Evolutionary conservation across 148 eudicot species (phyloP).

Genomic region (Arctostaphylos glauca): DNA sequence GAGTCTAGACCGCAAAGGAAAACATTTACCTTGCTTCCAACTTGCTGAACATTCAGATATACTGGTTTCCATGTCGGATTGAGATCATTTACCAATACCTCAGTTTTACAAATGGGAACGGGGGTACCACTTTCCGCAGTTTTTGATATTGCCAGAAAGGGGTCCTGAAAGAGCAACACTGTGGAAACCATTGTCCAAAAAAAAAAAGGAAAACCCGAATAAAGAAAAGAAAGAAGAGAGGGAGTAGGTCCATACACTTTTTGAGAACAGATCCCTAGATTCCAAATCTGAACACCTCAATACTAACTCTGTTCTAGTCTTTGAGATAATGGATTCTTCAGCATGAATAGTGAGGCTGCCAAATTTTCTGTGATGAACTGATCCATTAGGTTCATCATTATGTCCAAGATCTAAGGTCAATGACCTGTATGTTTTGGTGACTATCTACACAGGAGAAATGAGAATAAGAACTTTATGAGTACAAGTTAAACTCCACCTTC

Average conservation of each 20-base stretch:
- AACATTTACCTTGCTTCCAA: constrained; percentile 74
- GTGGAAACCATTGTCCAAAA: constrained; percentile 15
- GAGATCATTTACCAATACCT: constrained; percentile 76
- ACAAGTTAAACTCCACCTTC: constrained; percentile 13
- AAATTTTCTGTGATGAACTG: constrained; percentile 36
- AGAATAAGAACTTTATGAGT: constrained; percentile 16
- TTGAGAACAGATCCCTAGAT: constrained; percentile 83
- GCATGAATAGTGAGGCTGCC: constrained; percentile 77
- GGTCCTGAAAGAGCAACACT: constrained; percentile 63
- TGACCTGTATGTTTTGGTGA: constrained; percentile 51
- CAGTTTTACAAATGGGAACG: constrained; percentile 90
- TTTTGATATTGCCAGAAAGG: constrained; percentile 83
- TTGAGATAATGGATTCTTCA: constrained; percentile 80
- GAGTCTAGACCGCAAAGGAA: constrained; percentile 1
- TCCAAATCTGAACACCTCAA: constrained; percentile 88
- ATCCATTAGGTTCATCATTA: constrained; percentile 39
- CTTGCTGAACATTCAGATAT: constrained; percentile 61
- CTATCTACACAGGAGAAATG: constrained; percentile 50
- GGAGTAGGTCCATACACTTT: constrained; percentile 62
- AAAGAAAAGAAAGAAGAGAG: constrained; percentile 13
- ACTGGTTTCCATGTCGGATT: constrained; percentile 85
- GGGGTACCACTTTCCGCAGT: constrained; percentile 53
- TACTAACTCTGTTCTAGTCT: constrained; percentile 66
- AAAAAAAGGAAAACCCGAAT: constrained; percentile 15
- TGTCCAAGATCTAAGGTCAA: constrained; percentile 61